phyloP scores from a whole-genome alignment of 306 rosid genomes.

The Casuarina cunninghamiana region DNA sequence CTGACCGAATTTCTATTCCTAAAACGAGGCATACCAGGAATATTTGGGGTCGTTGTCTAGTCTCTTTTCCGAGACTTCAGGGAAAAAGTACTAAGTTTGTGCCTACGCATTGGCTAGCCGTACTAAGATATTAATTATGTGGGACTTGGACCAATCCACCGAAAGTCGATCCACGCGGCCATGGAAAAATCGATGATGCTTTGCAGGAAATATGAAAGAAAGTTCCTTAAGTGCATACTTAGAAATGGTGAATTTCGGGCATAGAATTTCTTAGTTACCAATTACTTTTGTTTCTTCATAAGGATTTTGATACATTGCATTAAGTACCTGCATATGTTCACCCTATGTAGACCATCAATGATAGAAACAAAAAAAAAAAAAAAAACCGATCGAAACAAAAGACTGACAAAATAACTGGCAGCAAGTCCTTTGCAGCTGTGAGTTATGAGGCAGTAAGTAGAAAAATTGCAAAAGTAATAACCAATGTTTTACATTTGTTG shows the following conservation, averaged over 20 bases:
- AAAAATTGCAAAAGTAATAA: not conserved
- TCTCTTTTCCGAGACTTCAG: too few relatives aligned
- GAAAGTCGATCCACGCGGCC: too few relatives aligned
- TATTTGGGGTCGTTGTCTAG: too few relatives aligned
- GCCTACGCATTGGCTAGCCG: too few relatives aligned
- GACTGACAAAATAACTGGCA: constrained; percentile 9
- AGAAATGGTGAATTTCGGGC: not conserved
- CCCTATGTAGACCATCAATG: not conserved
- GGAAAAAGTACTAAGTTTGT: too few relatives aligned
- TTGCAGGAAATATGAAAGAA: too few relatives aligned
- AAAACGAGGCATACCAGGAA: too few relatives aligned
- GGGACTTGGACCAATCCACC: too few relatives aligned
- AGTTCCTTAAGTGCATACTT: not conserved
- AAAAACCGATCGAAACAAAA: constrained; percentile 8
- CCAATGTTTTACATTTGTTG: not conserved
- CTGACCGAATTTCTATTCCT: too few relatives aligned
- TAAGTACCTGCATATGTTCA: not conserved
- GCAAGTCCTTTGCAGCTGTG: constrained; percentile 9
- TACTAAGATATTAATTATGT: too few relatives aligned
- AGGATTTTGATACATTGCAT: not conserved
- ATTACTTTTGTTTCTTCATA: not conserved
- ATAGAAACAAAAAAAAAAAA: not conserved
- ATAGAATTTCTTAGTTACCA: not conserved
- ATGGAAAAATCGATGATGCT: too few relatives aligned
- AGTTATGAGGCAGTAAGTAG: constrained; percentile 13